Evolutionary conservation across 2,329 filamentous ascomycete genomes (phyloP).

Genomic region (Cordyceps cateniannulata): DNA sequence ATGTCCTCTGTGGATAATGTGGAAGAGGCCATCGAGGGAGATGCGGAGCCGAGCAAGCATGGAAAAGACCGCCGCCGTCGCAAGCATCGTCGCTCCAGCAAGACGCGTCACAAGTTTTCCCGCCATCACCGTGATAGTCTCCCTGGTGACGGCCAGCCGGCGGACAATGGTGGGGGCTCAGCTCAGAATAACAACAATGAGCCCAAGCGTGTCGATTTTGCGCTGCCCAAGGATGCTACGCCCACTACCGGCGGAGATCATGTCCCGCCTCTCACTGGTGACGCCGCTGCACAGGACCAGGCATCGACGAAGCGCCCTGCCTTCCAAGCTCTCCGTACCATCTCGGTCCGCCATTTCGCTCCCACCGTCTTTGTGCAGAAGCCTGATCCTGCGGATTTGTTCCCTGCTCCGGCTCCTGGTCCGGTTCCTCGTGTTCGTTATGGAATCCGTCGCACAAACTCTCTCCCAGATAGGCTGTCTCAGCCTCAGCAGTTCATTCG

Average conservation of each 20-base stretch:
- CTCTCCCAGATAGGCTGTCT: conserved; percentile 63
- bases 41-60: conserved; percentile 27
- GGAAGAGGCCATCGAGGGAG: conserved; percentile 41
- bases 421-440: conserved; percentile 52
- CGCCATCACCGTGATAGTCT: conserved; percentile 24
- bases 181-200: conserved; percentile 28
- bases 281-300: conserved; percentile 1
- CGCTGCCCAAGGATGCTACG: conserved; percentile 23
- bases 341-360: conserved; percentile 62
- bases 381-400: conserved; percentile 21
- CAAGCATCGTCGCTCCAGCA: conserved; percentile 32
- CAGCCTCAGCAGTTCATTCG: conserved; percentile 31
- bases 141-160: conserved; percentile 22
- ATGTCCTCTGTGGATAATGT: conserved; percentile 28
- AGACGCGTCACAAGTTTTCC: conserved; percentile 16
- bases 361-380: conserved; percentile 62
- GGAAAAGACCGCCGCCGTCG: conserved; percentile 32
- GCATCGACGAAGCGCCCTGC: conserved; percentile 29
- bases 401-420: conserved; percentile 27
- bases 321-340: conserved; percentile 49
- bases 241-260: not conserved
- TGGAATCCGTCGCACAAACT: conserved; percentile 67
- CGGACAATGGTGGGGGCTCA: conserved; percentile 22
- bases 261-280: not conserved
- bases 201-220: conserved; percentile 54